Evolutionary conservation across 2,329 filamentous ascomycete species (phyloP).

Genomic region (Cercospora janseana): DNA sequence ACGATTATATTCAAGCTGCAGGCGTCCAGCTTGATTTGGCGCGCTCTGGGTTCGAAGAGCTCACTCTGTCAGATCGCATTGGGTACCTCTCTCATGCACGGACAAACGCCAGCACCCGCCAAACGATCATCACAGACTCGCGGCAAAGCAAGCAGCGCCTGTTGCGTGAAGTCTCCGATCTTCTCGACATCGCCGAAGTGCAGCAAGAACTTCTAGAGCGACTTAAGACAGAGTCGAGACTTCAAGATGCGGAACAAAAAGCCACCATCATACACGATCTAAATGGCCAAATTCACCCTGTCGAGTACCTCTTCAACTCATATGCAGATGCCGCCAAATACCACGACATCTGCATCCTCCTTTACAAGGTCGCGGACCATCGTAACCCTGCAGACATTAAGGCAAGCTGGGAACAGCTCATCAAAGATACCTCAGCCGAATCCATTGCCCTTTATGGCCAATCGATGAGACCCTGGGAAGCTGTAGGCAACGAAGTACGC

Average conservation of each 20-base stretch:
- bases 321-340: constrained; percentile 91
- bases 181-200: constrained; percentile 90
- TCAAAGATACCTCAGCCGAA: constrained; percentile 62
- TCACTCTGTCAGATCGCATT: constrained; percentile 82
- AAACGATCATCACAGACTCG: constrained; percentile 63
- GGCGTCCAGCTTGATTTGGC: constrained; percentile 81
- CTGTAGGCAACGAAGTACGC: constrained; percentile 61
- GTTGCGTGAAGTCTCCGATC: constrained; percentile 77
- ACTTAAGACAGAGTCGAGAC: constrained; percentile 68
- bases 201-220: constrained; percentile 87
- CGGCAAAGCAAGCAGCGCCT: constrained; percentile 71
- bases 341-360: constrained; percentile 87
- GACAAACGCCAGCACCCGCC: constrained; percentile 84
- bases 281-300: constrained; percentile 71
- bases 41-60: constrained; percentile 68
- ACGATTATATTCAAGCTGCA: constrained; percentile 81
- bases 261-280: constrained; percentile 58
- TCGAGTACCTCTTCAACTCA: constrained; percentile 88
- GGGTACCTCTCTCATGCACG: constrained; percentile 87
- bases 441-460: constrained; percentile 45
- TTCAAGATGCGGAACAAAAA: constrained; percentile 61
- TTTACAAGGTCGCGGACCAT: constrained; percentile 89
- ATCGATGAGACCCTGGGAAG: constrained; percentile 64
- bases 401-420: constrained; percentile 78
- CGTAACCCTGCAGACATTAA: constrained; percentile 81